Evolutionary conservation across 441 rosid genomes (phyloP), one percentile per base, ranked within the genome.

Genomic region (Gossypium armourianum): DNA sequence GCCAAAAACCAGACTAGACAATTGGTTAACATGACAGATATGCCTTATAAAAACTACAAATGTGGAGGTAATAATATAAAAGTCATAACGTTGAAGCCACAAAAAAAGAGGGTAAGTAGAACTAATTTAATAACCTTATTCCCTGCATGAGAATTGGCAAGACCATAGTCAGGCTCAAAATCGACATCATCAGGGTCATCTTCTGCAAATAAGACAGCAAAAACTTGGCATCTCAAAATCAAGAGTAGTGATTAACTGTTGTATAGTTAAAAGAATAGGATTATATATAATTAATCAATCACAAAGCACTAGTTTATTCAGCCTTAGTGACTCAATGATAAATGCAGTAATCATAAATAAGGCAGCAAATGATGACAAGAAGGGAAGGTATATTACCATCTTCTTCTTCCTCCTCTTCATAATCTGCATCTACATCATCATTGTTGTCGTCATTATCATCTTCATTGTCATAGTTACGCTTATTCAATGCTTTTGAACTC

Each of bases 171-270:
- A 66, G 97, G 98, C 81, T 90, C 96, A 78, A 91, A 93, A 73
- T 93, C 98, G 52, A 88, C 97, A 82, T 93, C 98, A 77, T 91
- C 92, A 62, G 97, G 97, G 83, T 93, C 98, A 85, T 93, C 96
- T 78, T 80, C 97, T 91, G 91, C 79, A 74, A 70, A 76, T 63
- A 76, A 81, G 64, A 81, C 54, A 69, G 77, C 54, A 64, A 60
- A 40, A 72, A 36, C 67, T 76, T 70, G 70, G 28, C 62, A 72
- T 47, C 49, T 47, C 57, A 55, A 43, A 63, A 63, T 52, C 45
- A 64, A 61, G 63, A 55, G 69, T 60, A 76, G 60, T 17, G 63
- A 77, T 4, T 12, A 21, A 2, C 20, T 29, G 21, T 45, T 2
- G n/a, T 15, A 65, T 20, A 9, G 12, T 4, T 49, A 65, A 8